Base-by-base conservation (phyloP, 2,329 filamentous ascomycete genomes). In the Diplodia mutila region DNA sequence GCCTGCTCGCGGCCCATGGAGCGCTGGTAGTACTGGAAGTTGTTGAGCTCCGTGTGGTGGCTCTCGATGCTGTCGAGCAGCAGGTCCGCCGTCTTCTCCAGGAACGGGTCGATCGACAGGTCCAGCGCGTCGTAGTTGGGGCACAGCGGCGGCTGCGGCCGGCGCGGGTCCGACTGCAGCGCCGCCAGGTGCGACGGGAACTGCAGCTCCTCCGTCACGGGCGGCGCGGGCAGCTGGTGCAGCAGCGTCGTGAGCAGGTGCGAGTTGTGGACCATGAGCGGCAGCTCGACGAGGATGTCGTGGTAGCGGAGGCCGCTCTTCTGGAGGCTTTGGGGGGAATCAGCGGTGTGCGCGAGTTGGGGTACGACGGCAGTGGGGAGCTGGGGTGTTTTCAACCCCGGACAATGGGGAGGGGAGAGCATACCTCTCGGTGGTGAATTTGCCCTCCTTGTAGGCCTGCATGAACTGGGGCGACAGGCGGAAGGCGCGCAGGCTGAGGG, bases 21-120 rank as follows among this genome's bases (percentile, higher is more conserved):
- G 76, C 95, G 89, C 84, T 97, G 93, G 85, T 97, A 97, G 87
- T 91, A 92, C 81, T 97, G 94, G 85, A 96, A 95, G 87, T 99
- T 99, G 89, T 98, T 98, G 79, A 97, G 91, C 82, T 99, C 95
- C 69, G 94, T 97, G 84, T 98, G 95, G 85, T 99, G 95, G 67
- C 91, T 91, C 85, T 99, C 95, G 79, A 99, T 97, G 85, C 91
- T 93, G 78, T 99, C 95, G 70, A 98, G 89, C 67, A 99, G 88
- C 73, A 97, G 88, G 78, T 99, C 94, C 83, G 93, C 97, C 64
- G 94, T 97, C 88, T 97, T 97, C 86, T 98, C 94, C 57, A 99
- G 89, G 86, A 96, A 97, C 37, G 95, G 95, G 79, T 99, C 95
- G 80, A 98, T 96, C 72, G 91, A 92, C 70, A 99, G 89, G 74